Evolutionary conservation across 805 yeast genomes (phyloP), one percentile per base, ranked within the genome.

Genomic region (Tetrapisispora phaffii): DNA sequence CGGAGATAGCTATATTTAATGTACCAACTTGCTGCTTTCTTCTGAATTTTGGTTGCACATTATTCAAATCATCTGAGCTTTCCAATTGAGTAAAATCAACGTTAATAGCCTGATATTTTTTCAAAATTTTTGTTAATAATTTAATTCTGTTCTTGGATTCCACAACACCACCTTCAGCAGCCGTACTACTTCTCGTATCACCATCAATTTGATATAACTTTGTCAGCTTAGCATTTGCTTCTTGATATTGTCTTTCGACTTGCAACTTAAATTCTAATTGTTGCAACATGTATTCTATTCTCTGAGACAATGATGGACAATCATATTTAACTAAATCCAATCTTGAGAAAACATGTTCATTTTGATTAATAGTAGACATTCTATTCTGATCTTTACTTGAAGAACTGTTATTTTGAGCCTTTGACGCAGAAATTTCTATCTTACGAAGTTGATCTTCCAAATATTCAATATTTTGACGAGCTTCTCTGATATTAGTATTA

Each of bases 241-340:
- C 90, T 56, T 82, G 80, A 65, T 90, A 93, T 65, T 93, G 95
- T 55, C 85, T 80, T 63, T 93, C 99, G 33, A 90, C 95, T 58
- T 90, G 93, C 39, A 90, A 73, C 65, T 93, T 93, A 64, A 90
- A 88, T 60, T 89, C 96, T 48, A 93, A 72, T 64, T 88, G 95
- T 66, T 89, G 97, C 45, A 90, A 74, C 97, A 93, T 89, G 56
- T 85, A 81, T 65, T 87, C 96, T 58, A 93, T 93, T 50, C 93
- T 77, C 56, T 93, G 96, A 10, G 97, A 96, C 53, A 93, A 69
- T 0, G 95, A 85, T 0, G 97, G 96, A 55, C 96, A 85, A 57
- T 93, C 97, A 59, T 87, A 88, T 56, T 88, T 88, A 60, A 87
- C 74, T 46, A 93, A 71, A 62, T 93, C 98, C 52, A 85, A 69